Conservation (phyloP, 1,284 basidiomycete species). For the Ganoderma leucocontextum region DNA sequence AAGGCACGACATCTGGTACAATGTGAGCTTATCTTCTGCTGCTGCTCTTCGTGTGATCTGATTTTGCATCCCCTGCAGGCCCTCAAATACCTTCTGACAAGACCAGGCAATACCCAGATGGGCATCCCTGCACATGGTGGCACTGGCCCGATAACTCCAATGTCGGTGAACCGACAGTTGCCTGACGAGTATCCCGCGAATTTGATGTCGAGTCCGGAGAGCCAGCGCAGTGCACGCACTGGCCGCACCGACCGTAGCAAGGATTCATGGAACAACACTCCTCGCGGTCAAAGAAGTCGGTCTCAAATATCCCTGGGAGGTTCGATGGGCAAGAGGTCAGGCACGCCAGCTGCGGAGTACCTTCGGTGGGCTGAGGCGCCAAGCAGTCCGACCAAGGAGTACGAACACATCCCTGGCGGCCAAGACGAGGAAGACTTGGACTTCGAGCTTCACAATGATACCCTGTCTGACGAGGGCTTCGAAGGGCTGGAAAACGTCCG, state of each 20-base stretch:
- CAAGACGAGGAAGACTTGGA: conserved; percentile 78
- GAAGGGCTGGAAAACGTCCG: conserved; percentile 96
- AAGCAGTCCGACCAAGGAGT: conserved; percentile 73
- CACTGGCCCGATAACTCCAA: conserved; percentile 61
- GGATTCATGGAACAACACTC: conserved; percentile 75
- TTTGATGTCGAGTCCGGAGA: conserved; percentile 68
- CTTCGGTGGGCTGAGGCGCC: conserved; percentile 79
- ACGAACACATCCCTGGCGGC: conserved; percentile 61
- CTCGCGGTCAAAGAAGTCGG: conserved; percentile 76
- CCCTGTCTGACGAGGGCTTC: conserved; percentile 82
- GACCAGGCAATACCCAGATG: conserved; percentile 60
- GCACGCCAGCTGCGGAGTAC: conserved; percentile 91
- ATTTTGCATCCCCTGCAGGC: conserved; percentile 59
- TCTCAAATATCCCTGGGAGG: conserved; percentile 77
- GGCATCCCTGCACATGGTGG: conserved; percentile 52
- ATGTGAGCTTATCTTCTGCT: conserved; percentile 55
- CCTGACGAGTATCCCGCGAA: conserved; percentile 57
- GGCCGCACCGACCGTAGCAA: conserved; percentile 54
- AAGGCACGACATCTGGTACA: conserved; percentile 96
- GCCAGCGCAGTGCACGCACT: conserved; percentile 72
- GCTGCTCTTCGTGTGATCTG: conserved; percentile 10
- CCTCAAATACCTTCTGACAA: conserved; percentile 82
- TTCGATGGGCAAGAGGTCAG: conserved; percentile 83
- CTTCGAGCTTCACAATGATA: conserved; percentile 80
- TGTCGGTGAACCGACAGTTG: conserved; percentile 54